A percentile compares a stretch with the other conserved stretches of the same genome.
phyloP scores from a whole-genome alignment of 768 basidiomycete genomes.

The Suillus ampliporus region DNA sequence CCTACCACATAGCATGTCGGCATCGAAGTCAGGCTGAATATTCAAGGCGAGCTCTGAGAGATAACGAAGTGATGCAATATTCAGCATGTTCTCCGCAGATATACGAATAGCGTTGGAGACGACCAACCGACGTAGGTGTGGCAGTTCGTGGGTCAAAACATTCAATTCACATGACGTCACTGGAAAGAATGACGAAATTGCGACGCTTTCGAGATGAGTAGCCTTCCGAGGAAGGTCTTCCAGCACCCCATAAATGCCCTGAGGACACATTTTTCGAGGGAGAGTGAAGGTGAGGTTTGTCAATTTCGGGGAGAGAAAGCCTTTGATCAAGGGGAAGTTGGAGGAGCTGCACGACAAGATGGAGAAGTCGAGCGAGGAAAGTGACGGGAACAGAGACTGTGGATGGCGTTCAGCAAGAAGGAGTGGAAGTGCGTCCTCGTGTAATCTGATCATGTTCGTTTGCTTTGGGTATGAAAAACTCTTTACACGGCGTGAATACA shows the following conservation, averaged over 20 bases:
- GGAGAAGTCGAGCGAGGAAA: conserved; percentile 32
- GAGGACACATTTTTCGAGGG: conserved; percentile 25
- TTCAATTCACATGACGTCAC: conserved; percentile 22
- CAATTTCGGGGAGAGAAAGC: conserved; percentile 27
- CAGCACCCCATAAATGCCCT: conserved; percentile 28
- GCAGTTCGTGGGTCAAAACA: conserved; percentile 23
- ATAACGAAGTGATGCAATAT: conserved; percentile 26
- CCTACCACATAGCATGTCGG: conserved; percentile 17
- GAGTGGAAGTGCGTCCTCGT: conserved; percentile 28
- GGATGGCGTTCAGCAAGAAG: conserved; percentile 30
- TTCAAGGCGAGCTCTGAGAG: conserved; percentile 30
- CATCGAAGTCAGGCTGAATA: conserved; percentile 24
- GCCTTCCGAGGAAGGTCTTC: conserved; percentile 30
- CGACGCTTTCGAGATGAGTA: conserved; percentile 21
- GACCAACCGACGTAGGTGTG: conserved; percentile 27
- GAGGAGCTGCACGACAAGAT: conserved; percentile 29
- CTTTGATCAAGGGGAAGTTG: conserved; percentile 24
- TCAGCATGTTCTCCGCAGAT: conserved; percentile 27
- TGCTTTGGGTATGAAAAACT: conserved; percentile 30
- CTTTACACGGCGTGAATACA: conserved; percentile 32
- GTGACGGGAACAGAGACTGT: conserved; percentile 28
- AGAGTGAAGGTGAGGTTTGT: conserved; percentile 29
- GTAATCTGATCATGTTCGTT: conserved; percentile 26
- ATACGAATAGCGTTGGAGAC: conserved; percentile 31
- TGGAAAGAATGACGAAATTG: conserved; percentile 25